A percentile compares a stretch with the other conserved stretches of the same genome.
phyloP scores from a whole-genome alignment of 805 yeast genomes.

The Sugiyamaella boreocaroliniensis region DNA sequence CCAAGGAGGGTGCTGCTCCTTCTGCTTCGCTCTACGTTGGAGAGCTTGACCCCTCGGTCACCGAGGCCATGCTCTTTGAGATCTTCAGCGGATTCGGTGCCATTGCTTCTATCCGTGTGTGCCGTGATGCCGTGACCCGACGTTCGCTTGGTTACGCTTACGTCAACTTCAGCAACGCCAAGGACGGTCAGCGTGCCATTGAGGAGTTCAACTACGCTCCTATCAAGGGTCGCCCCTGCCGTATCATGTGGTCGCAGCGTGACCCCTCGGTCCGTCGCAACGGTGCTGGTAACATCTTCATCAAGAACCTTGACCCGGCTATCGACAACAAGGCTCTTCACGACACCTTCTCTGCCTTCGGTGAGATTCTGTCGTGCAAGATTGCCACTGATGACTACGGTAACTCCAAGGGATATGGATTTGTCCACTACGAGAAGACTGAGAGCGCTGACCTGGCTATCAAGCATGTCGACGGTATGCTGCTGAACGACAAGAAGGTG shows the following conservation, averaged over 20 bases:
- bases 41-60: conserved; percentile 86
- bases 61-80: conserved; percentile 92
- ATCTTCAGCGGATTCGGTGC: conserved; percentile 91
- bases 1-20: conserved; percentile 20
- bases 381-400: conserved; percentile 93
- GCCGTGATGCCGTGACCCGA: conserved; percentile 97
- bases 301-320: conserved; percentile 96
- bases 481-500: conserved; percentile 91
- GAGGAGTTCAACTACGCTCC: conserved; percentile 91
- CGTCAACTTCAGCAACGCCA: conserved; percentile 85
- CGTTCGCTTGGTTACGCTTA: conserved; percentile 97
- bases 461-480: conserved; percentile 97
- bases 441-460: conserved; percentile 93
- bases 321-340: conserved; percentile 98
- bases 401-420: conserved; percentile 91
- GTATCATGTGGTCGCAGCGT: conserved; percentile 99
- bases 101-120: conserved; percentile 94
- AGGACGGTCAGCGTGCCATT: conserved; percentile 89
- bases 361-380: conserved; percentile 92
- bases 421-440: conserved; percentile 90
- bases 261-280: conserved; percentile 92
- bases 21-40: conserved; percentile 90
- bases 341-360: conserved; percentile 96
- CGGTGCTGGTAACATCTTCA: conserved; percentile 94
- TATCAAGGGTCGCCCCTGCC: conserved; percentile 93